These are phyloP conservation scores for Echeveria elegans DNA, from an alignment of 164 flowering plant species.

Conservation along the genomic window DNA sequence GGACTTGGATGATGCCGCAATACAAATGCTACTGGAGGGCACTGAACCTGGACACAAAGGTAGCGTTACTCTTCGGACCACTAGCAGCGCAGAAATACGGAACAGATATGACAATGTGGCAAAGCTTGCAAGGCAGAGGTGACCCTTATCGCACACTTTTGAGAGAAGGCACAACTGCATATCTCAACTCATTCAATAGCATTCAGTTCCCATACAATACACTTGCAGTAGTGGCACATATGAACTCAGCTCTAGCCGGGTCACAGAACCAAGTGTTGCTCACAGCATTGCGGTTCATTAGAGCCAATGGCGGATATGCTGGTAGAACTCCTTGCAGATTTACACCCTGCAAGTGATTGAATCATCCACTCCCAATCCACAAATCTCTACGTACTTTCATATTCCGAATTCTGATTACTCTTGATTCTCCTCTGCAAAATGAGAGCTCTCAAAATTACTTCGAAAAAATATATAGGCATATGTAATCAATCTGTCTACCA, in stretches of 20 bases:
- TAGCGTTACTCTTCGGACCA: constrained; percentile 60
- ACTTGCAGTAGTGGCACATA: constrained; percentile 28
- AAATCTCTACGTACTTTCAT: background rate
- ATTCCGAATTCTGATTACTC: background rate
- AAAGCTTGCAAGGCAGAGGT: constrained; percentile 63
- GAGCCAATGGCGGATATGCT: constrained; percentile 62
- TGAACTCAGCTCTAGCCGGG: constrained; percentile 52
- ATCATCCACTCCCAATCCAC: background rate
- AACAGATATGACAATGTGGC: constrained; percentile 48
- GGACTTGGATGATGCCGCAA: constrained; percentile 72
- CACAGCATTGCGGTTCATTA: constrained; percentile 58
- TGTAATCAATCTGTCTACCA: background rate
- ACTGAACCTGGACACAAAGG: constrained; percentile 61
- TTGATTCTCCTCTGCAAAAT: background rate
- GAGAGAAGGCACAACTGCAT: constrained; percentile 75
- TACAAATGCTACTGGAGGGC: constrained; percentile 80
- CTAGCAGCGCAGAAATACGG: constrained; percentile 61
- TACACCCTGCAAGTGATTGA: constrained; percentile 52
- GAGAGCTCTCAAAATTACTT: background rate
- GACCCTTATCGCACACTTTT: constrained; percentile 72
- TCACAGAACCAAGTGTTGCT: constrained; percentile 38
- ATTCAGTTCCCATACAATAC: constrained; percentile 48
- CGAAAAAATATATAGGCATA: too few species aligned
- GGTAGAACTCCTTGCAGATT: constrained; percentile 38
- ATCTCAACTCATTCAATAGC: constrained; percentile 79